phyloP scores from a whole-genome alignment of 1,284 basidiomycete species.

The Ustilago nuda region DNA sequence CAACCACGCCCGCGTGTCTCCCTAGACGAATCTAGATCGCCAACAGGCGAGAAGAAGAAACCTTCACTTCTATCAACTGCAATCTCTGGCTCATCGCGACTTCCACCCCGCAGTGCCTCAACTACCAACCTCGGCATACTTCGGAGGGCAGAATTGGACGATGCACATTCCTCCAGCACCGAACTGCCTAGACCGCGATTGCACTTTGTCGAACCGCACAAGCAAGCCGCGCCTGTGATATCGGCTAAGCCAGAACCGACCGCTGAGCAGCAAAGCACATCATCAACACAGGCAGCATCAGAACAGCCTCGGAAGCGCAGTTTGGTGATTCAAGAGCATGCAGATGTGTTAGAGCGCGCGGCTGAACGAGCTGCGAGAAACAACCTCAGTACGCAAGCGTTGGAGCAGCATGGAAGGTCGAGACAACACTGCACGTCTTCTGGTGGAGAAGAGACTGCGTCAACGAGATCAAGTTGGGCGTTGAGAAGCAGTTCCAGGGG shows the following conservation, averaged over 20 bases:
- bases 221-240: conserved; percentile 3
- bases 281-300: conserved; percentile 5
- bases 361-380: conserved; percentile 41
- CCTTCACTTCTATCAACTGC: conserved; percentile 31
- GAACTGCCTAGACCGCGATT: conserved; percentile 32
- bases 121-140: conserved; percentile 36
- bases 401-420: conserved; percentile 23
- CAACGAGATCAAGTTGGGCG: conserved; percentile 45
- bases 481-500: conserved; percentile 30
- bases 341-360: conserved; percentile 44
- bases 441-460: conserved; percentile 47
- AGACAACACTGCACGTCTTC: conserved; percentile 47
- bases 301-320: conserved; percentile 33
- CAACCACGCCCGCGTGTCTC: conserved; percentile 4
- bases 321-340: conserved; percentile 50
- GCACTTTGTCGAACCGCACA: conserved; percentile 41
- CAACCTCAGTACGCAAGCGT: conserved; percentile 16
- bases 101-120: conserved; percentile 21
- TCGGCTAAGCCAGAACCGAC: conserved; percentile 12
- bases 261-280: not conserved
- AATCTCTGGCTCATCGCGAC: conserved; percentile 14
- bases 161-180: not conserved
- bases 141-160: conserved; percentile 15
- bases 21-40: conserved; percentile 11
- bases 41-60: conserved; percentile 7